These are phyloP conservation scores for Boletus coffeatus DNA, from an alignment of 1,284 basidiomycete species.

Conservation along the genomic window DNA sequence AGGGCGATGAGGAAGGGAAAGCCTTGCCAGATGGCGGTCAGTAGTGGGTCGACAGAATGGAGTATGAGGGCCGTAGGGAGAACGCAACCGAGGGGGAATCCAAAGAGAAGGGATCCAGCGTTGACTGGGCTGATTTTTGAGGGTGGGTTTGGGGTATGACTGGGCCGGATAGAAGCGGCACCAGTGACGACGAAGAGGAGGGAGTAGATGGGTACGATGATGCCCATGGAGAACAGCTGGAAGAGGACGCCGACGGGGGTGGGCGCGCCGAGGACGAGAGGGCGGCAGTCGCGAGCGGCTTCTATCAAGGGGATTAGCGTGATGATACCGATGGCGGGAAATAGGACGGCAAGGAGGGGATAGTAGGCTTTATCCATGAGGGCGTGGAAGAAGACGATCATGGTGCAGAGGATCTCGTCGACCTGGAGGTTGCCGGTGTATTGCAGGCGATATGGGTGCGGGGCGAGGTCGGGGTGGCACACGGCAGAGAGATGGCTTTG, in stretches of 20 bases:
- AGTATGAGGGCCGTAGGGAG: slow-evolving; percentile 37
- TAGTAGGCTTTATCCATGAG: slow-evolving; percentile 26
- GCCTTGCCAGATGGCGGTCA: slow-evolving; percentile 42
- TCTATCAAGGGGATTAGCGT: slow-evolving; percentile 19
- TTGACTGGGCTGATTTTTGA: slow-evolving; percentile 30
- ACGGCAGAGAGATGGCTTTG: slow-evolving; percentile 5
- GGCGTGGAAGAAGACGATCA: slow-evolving; percentile 35
- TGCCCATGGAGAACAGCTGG: slow-evolving; percentile 34
- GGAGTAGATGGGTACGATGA: slow-evolving; percentile 39
- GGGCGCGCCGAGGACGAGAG: slow-evolving; percentile 16
- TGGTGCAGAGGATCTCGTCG: slow-evolving; percentile 33
- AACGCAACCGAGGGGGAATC: slow-evolving; percentile 29
- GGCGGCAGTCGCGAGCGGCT: slow-evolving; percentile 17
- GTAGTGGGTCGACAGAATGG: slow-evolving; percentile 26
- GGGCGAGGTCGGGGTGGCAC: slow-evolving; percentile 13
- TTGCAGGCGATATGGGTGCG: slow-evolving; percentile 27
- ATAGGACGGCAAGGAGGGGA: slow-evolving; percentile 29
- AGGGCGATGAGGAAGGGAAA: slow-evolving; percentile 36
- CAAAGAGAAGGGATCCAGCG: slow-evolving; percentile 38
- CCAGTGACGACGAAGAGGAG: slow-evolving; percentile 36
- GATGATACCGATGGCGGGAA: slow-evolving; percentile 17
- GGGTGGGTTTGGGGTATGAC: neutral
- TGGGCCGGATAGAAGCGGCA: slow-evolving; percentile 12
- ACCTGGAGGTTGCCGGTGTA: slow-evolving; percentile 30
- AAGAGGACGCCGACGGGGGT: slow-evolving; percentile 15